Percentiles rank a stretch among this genome's conserved stretches.
These are phyloP conservation scores for Jatropha podagrica DNA, from an alignment of 441 rosid species.

Conservation along the genomic window DNA sequence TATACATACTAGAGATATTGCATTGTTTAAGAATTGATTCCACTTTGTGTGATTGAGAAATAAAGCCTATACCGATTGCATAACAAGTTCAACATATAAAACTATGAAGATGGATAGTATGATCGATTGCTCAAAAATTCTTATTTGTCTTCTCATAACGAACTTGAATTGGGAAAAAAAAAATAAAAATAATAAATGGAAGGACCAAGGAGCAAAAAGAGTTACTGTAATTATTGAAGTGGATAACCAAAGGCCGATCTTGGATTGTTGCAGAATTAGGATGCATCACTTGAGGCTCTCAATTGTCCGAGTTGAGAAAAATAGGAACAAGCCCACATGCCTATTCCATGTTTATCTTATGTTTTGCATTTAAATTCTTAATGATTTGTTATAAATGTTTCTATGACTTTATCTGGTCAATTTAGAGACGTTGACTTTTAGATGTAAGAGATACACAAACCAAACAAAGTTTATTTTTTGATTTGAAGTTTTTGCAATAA, in stretches of 20 bases:
- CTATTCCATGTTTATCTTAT: not conserved
- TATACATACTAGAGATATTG: not conserved
- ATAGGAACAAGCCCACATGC: constrained; percentile 31
- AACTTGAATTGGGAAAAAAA: no score
- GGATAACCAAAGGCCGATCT: not conserved
- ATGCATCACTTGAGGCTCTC: constrained; percentile 8
- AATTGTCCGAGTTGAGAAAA: constrained; percentile 14
- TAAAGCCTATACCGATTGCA: not conserved
- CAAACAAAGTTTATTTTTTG: not conserved
- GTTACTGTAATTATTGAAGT: not conserved
- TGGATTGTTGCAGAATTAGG: constrained; percentile 10
- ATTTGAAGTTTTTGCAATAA: no score
- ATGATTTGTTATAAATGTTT: not conserved
- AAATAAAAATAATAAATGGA: not conserved
- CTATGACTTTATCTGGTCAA: not conserved
- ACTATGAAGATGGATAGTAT: no score
- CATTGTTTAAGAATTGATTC: not conserved
- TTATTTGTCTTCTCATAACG: no score
- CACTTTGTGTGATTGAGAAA: not conserved
- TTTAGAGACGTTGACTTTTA: constrained; percentile 15
- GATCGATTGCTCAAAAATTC: no score
- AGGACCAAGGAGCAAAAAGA: not conserved
- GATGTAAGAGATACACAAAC: not conserved
- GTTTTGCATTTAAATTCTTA: not conserved
- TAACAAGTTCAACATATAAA: no score